Evolutionary conservation across 257 asterid genomes (phyloP).

Genomic region (Lavandula angustifolia): DNA sequence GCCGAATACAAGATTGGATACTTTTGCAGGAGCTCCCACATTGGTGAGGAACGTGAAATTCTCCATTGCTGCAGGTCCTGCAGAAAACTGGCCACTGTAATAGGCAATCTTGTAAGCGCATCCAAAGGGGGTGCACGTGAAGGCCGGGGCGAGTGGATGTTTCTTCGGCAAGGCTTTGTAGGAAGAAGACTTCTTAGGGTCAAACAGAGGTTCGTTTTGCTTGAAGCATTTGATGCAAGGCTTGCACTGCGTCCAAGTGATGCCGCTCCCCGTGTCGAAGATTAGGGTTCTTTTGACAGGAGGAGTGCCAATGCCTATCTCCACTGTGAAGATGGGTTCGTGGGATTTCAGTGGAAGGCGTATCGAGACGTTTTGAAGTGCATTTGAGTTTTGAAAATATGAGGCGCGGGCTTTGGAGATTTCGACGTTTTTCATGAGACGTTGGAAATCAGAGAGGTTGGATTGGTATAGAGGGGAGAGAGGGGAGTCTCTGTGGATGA

Average conservation of each 20-base stretch:
- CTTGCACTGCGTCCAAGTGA: conserved; percentile 43
- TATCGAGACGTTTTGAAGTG: conserved; percentile 9
- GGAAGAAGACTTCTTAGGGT: conserved; percentile 13
- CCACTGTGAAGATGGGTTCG: conserved; percentile 34
- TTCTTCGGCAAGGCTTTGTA: neutral
- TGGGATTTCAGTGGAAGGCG: conserved; percentile 12
- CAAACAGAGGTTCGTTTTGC: conserved; percentile 31
- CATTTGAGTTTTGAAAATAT: too few relatives aligned
- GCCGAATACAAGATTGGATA: neutral
- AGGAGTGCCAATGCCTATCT: conserved; percentile 42
- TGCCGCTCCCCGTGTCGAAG: conserved; percentile 40
- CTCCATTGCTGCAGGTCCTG: conserved; percentile 30
- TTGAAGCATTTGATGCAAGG: conserved; percentile 41
- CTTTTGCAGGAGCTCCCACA: neutral
- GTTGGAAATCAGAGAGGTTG: conserved; percentile 38
- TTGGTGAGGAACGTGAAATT: conserved; percentile 29
- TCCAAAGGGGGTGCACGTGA: conserved; percentile 2
- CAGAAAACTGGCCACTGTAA: conserved; percentile 14
- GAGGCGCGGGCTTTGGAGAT: conserved; percentile 33
- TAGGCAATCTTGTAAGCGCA: conserved; percentile 25
- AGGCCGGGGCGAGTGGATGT: conserved; percentile 19
- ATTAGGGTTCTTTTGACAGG: conserved; percentile 29
- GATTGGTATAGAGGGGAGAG: conserved; percentile 37
- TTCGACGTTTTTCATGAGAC: conserved; percentile 24
- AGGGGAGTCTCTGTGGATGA: conserved; percentile 42